These are phyloP conservation scores for Candida sithepensis DNA, from an alignment of 805 yeast genomes.

Conservation along the genomic window DNA sequence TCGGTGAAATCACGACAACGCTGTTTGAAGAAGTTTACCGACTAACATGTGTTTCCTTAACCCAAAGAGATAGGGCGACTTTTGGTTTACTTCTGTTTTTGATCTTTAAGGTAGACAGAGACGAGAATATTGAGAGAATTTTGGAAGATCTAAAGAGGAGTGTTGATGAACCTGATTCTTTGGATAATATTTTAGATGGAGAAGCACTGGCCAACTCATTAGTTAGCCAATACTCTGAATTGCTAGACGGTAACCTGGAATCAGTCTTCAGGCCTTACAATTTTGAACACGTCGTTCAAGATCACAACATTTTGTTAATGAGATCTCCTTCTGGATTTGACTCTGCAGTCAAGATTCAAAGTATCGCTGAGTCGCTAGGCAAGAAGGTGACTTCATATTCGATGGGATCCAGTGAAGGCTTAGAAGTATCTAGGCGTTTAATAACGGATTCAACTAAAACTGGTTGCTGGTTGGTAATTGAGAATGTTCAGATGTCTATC, in stretches of 20 bases:
- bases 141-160: not conserved
- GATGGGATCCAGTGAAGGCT: conserved; percentile 72
- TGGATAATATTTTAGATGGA: not conserved
- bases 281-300: conserved; percentile 26
- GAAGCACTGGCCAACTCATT: not conserved
- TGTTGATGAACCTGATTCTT: not conserved
- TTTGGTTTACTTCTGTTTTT: conserved; percentile 40
- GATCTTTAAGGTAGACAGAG: not conserved
- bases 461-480: conserved; percentile 73
- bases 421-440: conserved; percentile 52
- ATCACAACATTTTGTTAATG: conserved; percentile 42
- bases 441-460: conserved; percentile 40
- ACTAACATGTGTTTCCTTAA: conserved; percentile 43
- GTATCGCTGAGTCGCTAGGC: conserved; percentile 34
- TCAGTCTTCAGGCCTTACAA: conserved; percentile 26
- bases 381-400: conserved; percentile 45
- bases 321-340: conserved; percentile 64
- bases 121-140: not conserved
- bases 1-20: conserved; percentile 29
- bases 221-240: not conserved
- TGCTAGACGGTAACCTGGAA: not conserved
- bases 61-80: conserved; percentile 40
- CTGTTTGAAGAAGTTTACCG: conserved; percentile 48
- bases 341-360: conserved; percentile 52
- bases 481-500: conserved; percentile 74